Conservation (phyloP, 2,329 filamentous ascomycete species). For the Pseudogymnoascus sp. region DNA sequence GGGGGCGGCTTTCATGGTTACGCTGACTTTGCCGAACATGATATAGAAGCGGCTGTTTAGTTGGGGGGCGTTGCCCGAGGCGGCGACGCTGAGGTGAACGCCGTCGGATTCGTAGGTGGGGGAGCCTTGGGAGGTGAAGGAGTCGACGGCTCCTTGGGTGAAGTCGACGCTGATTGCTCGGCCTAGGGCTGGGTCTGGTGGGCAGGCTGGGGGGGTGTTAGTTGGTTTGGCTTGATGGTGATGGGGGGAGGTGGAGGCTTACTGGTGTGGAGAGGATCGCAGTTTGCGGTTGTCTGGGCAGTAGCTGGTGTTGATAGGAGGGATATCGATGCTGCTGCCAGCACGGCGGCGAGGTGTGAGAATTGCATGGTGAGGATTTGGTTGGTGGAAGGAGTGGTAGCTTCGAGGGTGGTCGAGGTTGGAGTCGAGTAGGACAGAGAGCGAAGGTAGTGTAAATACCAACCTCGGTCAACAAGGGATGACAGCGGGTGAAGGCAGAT, state of each 20-base stretch:
- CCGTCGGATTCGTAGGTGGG: conserved; percentile 71
- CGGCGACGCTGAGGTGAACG: conserved; percentile 70
- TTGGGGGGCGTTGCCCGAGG: conserved; percentile 77
- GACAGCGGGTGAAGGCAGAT: not conserved
- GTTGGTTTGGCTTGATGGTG: not conserved
- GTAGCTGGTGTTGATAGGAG: not conserved
- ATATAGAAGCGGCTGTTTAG: conserved; percentile 93
- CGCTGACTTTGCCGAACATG: conserved; percentile 93
- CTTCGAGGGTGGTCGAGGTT: not conserved
- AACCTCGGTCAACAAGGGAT: not conserved
- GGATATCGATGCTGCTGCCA: not conserved
- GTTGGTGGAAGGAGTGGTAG: not conserved
- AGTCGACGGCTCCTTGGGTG: conserved; percentile 66
- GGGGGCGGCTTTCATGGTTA: conserved; percentile 77
- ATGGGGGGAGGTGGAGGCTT: not conserved
- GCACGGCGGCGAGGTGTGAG: not conserved
- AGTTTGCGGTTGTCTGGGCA: not conserved
- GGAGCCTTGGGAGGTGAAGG: conserved; percentile 66
- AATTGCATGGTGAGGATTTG: not conserved
- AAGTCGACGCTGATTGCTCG: conserved; percentile 82
- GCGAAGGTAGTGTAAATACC: not conserved
- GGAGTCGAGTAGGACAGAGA: not conserved
- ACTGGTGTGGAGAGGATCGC: not conserved
- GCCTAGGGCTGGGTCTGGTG: conserved; percentile 72
- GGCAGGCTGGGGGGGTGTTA: conserved; percentile 47